Percentiles rank a stretch among this genome's conserved stretches.
Conservation (phyloP, 1,284 basidiomycete genomes). For the Pseudozyma tsukubaensis region DNA sequence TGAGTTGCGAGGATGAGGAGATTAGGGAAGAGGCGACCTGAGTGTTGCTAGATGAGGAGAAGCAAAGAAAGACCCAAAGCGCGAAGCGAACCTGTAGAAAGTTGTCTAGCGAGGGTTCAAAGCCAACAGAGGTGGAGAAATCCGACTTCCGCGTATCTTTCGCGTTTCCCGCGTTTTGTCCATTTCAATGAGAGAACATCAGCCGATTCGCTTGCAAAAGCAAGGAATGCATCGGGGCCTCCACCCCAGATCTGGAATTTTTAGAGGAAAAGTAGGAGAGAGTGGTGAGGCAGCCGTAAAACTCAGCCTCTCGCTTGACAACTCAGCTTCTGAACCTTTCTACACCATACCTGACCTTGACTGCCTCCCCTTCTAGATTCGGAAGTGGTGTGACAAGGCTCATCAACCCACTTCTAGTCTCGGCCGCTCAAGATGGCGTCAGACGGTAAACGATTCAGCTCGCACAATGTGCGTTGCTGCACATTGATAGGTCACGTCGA, state of each 20-base stretch:
- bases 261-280: background rate
- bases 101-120: slow-evolving; percentile 4
- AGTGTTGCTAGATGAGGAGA: background rate
- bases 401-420: background rate
- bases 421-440: slow-evolving; percentile 27
- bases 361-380: slow-evolving; percentile 1
- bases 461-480: slow-evolving; percentile 66
- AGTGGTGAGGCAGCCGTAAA: slow-evolving; percentile 9
- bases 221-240: background rate
- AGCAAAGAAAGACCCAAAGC: slow-evolving; percentile 5
- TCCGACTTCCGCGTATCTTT: slow-evolving; percentile 22
- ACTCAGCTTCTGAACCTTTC: background rate
- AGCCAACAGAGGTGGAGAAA: slow-evolving; percentile 16
- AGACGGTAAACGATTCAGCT: slow-evolving; percentile 51
- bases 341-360: slow-evolving; percentile 10
- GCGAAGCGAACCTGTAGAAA: slow-evolving; percentile 14
- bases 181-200: background rate
- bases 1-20: background rate
- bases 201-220: background rate
- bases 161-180: background rate
- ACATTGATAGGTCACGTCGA: slow-evolving; percentile 68
- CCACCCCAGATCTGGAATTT: background rate
- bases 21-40: background rate
- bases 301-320: slow-evolving; percentile 12
- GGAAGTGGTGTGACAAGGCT: slow-evolving; percentile 6